Evolutionary conservation across 768 basidiomycete genomes (phyloP).

Genomic region (Leccinum pellstonianum): DNA sequence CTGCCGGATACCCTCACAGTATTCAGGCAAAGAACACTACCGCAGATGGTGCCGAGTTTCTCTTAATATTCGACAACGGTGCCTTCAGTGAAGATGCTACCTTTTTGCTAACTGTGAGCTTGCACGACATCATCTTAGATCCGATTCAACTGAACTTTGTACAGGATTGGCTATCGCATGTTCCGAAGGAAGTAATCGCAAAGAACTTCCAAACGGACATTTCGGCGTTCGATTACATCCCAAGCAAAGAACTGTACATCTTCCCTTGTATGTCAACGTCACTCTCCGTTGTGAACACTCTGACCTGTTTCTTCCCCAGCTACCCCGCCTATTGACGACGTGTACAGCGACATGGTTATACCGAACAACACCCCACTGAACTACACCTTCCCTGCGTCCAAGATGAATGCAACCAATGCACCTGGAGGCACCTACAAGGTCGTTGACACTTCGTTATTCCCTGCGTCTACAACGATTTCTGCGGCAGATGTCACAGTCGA

Average conservation of each 20-base stretch:
- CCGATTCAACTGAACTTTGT: background rate
- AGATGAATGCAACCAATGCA: conserved; percentile 40
- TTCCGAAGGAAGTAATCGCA: conserved; percentile 55
- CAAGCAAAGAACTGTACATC: conserved; percentile 54
- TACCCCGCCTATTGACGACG: conserved; percentile 41
- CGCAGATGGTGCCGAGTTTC: conserved; percentile 50
- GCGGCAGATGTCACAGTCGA: conserved; percentile 59
- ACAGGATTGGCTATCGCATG: conserved; percentile 68
- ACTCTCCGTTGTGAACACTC: background rate
- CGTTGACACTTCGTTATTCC: conserved; percentile 55
- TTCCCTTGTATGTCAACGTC: conserved; percentile 38
- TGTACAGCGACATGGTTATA: conserved; percentile 42
- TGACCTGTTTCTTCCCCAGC: conserved; percentile 26
- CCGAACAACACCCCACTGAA: conserved; percentile 52
- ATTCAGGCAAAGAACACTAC: conserved; percentile 51
- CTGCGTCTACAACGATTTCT: conserved; percentile 50
- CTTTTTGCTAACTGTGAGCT: conserved; percentile 40
- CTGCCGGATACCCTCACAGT: conserved; percentile 54
- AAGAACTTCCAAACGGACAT: conserved; percentile 58
- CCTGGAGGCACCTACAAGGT: conserved; percentile 61
- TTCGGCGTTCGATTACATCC: conserved; percentile 54
- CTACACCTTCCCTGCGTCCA: conserved; percentile 54
- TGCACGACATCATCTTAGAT: background rate
- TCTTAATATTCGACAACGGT: conserved; percentile 44
- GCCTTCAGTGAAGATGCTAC: conserved; percentile 57